These are phyloP conservation scores for barrel medic (Medicago truncatula) DNA, from an alignment of 306 rosid species.

Conservation along the genomic window DNA sequence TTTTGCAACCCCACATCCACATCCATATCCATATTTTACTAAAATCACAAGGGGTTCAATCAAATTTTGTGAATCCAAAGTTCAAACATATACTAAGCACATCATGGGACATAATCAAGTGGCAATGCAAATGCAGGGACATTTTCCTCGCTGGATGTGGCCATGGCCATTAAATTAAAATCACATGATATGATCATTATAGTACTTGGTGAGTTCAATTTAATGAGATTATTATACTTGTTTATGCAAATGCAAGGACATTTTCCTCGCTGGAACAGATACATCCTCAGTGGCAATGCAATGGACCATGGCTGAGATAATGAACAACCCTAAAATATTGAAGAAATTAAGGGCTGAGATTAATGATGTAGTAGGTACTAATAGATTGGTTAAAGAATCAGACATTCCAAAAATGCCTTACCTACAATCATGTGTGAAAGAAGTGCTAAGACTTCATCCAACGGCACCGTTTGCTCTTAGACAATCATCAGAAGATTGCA, in stretches of 20 bases:
- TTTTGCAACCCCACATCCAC: too few relatives aligned
- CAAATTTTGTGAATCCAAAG: too few relatives aligned
- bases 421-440: slow-evolving; percentile 51
- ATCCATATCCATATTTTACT: too few relatives aligned
- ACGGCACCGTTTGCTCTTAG: slow-evolving; percentile 49
- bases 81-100: too few relatives aligned
- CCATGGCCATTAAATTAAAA: too few relatives aligned
- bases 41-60: too few relatives aligned
- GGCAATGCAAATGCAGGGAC: too few relatives aligned
- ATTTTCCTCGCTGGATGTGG: too few relatives aligned
- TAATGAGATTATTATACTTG: background rate
- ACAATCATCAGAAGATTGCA: slow-evolving; percentile 44
- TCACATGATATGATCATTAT: too few relatives aligned
- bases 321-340: slow-evolving; percentile 44
- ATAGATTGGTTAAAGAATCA: slow-evolving; percentile 45
- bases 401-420: slow-evolving; percentile 50
- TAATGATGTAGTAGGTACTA: slow-evolving; percentile 41
- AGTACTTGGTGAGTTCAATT: too few relatives aligned
- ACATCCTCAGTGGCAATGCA: slow-evolving; percentile 50
- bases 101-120: too few relatives aligned
- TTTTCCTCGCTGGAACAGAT: slow-evolving; percentile 57
- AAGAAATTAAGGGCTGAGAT: slow-evolving; percentile 50
- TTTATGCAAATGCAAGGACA: slow-evolving; percentile 44
- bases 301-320: slow-evolving; percentile 59
- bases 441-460: slow-evolving; percentile 55